Base-by-base conservation (phyloP, 208 protist species). In the Leishmania tarentolae region DNA sequence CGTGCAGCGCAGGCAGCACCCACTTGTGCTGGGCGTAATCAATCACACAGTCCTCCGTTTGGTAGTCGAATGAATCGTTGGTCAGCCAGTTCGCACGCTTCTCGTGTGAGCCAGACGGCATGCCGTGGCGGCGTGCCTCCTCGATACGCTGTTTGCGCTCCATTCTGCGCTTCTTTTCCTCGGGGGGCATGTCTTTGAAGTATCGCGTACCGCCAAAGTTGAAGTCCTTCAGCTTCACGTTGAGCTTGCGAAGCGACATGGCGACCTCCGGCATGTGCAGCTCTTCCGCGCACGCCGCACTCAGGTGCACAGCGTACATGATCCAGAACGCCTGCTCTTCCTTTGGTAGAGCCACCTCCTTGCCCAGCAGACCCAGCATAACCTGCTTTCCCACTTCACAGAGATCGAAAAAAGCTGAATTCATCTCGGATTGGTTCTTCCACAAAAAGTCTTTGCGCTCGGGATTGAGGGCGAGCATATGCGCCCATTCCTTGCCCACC, bases 201-300 rank as follows among this genome's bases (percentile, higher is more conserved):
- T 98, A 98, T 37, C 95, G 90, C 52, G 95, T 96, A 37, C 95
- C 94, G 40, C 95, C 95, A 91, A 97, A 97, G 75, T 88, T 87
- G 81, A 91, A 98, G 83, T 98, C 95, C 81, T 97, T 97, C 57
- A 98, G 75, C 83, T 98, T 98, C 11, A 98, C 91, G 70, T 97
- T 97, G 2, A 98, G 84, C 75, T 98, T 98, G 35, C 75, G 83
- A 75, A 98, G 83, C 9, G 92, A 88, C 71, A 98, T 92, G 24
- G 92, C 89, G 17, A 91, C 87, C 6, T 31, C 37, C 15, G 91
- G 93, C 90, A 97, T 95, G 47, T 83, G 47, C 42, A 95, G 86
- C 82, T 93, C 89, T 31, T 86, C 77, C 28, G 79, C 71, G 76
- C 87, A 94, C 4, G 87, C 78, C 8, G 77, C 44, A 79, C 86